These are phyloP conservation scores for Phytophthora ramorum DNA, from an alignment of 352 stramenopile species.

Conservation along the genomic window DNA sequence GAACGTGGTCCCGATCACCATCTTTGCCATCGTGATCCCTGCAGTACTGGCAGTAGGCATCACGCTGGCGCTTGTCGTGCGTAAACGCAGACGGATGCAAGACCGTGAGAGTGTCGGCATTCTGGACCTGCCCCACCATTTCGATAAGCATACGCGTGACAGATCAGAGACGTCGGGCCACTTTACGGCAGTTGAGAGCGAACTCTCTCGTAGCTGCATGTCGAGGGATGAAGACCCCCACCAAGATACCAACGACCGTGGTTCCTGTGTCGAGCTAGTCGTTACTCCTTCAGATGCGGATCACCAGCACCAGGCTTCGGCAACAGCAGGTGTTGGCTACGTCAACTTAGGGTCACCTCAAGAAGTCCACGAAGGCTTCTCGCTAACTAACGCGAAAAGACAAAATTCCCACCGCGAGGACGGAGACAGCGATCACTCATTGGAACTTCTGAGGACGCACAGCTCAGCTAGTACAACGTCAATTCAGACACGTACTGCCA, in stretches of 20 bases:
- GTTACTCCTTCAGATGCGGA: constrained; percentile 16
- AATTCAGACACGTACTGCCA: constrained; percentile 16
- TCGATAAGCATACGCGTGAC: constrained; percentile 26
- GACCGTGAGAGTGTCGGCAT: constrained; percentile 27
- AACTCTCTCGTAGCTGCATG: constrained; percentile 38
- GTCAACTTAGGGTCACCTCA: constrained; percentile 21
- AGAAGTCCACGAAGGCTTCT: not conserved
- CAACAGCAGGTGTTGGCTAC: constrained; percentile 1
- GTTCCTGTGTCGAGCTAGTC: constrained; percentile 21
- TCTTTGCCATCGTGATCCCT: constrained; percentile 32
- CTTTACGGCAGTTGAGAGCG: constrained; percentile 33
- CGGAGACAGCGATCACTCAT: constrained; percentile 26
- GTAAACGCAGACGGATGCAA: constrained; percentile 29
- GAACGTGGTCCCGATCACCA: constrained; percentile 18
- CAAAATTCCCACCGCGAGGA: constrained; percentile 7
- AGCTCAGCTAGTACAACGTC: constrained; percentile 25
- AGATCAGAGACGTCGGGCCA: constrained; percentile 31
- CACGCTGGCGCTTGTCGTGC: constrained; percentile 19
- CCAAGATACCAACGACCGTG: constrained; percentile 16
- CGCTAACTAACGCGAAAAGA: constrained; percentile 6
- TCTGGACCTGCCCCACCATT: constrained; percentile 31
- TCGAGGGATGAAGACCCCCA: constrained; percentile 14
- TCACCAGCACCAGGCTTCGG: not conserved
- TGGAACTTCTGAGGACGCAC: constrained; percentile 23
- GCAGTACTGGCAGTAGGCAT: constrained; percentile 19